Percentiles rank a stretch among this genome's conserved stretches.
These are phyloP conservation scores for Chamaecyparis obtusa DNA, from an alignment of 75 land plant genomes.

Conservation along the genomic window DNA sequence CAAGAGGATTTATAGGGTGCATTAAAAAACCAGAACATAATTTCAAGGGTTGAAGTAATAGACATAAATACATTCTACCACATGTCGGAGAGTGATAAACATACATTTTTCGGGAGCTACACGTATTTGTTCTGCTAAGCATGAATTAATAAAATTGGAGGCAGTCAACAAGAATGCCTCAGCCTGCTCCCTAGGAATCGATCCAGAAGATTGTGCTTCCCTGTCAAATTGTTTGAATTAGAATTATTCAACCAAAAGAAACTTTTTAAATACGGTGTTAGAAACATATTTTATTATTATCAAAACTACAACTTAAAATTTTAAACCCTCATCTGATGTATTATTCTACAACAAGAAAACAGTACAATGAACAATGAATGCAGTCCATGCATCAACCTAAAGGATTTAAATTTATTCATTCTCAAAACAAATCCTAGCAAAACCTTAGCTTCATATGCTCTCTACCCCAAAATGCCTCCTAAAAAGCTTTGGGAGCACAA, in stretches of 20 bases:
- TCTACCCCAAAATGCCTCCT: not conserved
- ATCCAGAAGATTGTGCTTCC: conserved; percentile 56
- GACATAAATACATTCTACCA: conserved; percentile 4
- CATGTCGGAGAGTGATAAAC: not conserved
- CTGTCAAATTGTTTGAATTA: conserved; percentile 32
- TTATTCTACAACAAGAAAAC: not conserved
- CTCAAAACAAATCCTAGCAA: not conserved
- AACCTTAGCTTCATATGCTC: not conserved
- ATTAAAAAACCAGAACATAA: not conserved
- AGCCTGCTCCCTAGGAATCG: conserved; percentile 59
- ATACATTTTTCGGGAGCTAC: conserved; percentile 88
- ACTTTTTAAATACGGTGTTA: not conserved
- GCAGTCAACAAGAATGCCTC: conserved; percentile 31
- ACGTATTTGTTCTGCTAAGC: conserved; percentile 75
- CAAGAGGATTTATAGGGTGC: not conserved
- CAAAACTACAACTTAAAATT: not conserved
- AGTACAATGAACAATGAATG: not conserved
- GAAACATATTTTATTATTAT: not conserved
- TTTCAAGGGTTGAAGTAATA: not conserved
- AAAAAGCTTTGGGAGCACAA: not conserved
- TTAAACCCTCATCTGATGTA: not conserved
- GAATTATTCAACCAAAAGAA: not conserved
- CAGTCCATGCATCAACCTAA: not conserved
- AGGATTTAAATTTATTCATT: not conserved
- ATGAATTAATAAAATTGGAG: conserved; percentile 58